Conservation (phyloP, 495 filamentous ascomycete species). For the Chaetomium fimeti region DNA sequence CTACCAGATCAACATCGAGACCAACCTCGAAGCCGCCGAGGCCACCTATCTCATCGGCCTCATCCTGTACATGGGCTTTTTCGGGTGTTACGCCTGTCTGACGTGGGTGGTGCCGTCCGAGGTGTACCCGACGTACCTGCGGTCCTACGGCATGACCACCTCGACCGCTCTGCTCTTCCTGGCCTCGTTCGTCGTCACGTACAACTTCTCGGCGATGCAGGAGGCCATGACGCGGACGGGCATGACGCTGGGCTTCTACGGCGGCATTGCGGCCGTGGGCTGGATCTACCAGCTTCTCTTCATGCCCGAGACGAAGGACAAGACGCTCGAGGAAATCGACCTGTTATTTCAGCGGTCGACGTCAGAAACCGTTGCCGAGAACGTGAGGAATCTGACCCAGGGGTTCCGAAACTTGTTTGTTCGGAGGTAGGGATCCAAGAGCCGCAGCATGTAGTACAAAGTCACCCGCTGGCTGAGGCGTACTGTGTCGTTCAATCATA, state of each 20-base stretch:
- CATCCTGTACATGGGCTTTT: conserved; percentile 18
- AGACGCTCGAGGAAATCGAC: conserved; percentile 18
- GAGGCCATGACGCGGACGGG: conserved; percentile 13
- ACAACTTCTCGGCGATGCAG: conserved; percentile 19
- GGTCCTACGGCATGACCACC: conserved; percentile 17
- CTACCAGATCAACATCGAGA: conserved; percentile 13
- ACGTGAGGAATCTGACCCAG: conserved; percentile 6
- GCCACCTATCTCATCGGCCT: conserved; percentile 14
- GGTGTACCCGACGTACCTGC: conserved; percentile 19
- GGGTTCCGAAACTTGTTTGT: neutral
- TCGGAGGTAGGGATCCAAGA: neutral
- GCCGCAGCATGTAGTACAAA: neutral
- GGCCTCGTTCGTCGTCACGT: conserved; percentile 14
- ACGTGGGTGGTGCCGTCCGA: conserved; percentile 16
- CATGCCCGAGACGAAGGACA: conserved; percentile 18
- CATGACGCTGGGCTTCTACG: conserved; percentile 13
- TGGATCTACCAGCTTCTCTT: conserved; percentile 17
- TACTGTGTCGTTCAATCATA: neutral
- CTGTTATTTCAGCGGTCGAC: conserved; percentile 10
- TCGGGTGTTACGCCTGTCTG: conserved; percentile 14
- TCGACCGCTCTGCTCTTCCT: conserved; percentile 14
- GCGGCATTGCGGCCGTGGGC: conserved; percentile 8
- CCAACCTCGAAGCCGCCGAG: conserved; percentile 7
- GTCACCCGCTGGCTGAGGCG: too few species aligned
- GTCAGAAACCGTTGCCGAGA: conserved; percentile 1